These are phyloP conservation scores for Coemansia sp. DNA, from an alignment of 192 early-diverging fungal genomes.

Conservation along the genomic window DNA sequence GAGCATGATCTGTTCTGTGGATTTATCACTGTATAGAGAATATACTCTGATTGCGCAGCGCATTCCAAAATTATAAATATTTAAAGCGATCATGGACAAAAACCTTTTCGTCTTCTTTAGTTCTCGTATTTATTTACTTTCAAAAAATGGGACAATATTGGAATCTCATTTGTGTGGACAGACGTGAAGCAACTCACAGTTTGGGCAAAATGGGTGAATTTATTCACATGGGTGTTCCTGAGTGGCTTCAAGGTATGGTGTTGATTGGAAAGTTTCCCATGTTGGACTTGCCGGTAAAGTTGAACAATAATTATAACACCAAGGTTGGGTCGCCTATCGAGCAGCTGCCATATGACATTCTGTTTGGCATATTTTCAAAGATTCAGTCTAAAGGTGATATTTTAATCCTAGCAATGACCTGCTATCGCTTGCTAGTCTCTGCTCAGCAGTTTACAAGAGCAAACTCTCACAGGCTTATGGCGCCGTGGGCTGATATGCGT, in stretches of 20 bases:
- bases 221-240: neutral
- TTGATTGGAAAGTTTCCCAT: neutral
- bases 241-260: neutral
- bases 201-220: neutral
- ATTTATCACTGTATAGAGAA: too few relatives aligned
- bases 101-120: neutral
- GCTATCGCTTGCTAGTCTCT: neutral
- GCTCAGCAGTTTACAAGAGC: neutral
- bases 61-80: too few relatives aligned
- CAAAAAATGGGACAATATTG: conserved; percentile 1
- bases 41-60: too few relatives aligned
- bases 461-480: neutral
- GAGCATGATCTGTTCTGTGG: too few relatives aligned
- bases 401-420: neutral
- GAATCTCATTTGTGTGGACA: neutral
- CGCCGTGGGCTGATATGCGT: neutral
- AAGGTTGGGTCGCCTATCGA: neutral
- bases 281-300: neutral
- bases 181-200: neutral
- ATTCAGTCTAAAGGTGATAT: neutral
- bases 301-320: neutral
- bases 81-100: neutral
- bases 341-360: neutral
- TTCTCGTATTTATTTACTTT: neutral
- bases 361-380: neutral